Evolutionary conservation across 2,329 filamentous ascomycete genomes (phyloP).

Genomic region (Zasmidium angulare): DNA sequence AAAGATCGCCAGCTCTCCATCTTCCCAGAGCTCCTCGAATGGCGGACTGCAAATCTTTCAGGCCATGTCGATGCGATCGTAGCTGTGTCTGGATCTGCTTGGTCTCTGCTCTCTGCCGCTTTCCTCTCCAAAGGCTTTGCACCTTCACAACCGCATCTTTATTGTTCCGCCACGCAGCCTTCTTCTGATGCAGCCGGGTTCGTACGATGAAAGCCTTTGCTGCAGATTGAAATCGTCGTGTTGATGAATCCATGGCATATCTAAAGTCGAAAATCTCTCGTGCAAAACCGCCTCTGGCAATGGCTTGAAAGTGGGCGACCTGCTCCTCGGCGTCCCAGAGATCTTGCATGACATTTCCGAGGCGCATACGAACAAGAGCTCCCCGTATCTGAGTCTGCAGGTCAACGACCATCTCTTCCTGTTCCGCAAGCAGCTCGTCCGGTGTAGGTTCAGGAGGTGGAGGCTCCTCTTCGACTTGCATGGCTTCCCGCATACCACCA

Average conservation of each 20-base stretch:
- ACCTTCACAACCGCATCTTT: conserved; percentile 68
- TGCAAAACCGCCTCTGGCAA: conserved; percentile 83
- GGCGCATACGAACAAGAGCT: conserved; percentile 70
- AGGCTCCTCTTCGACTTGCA: conserved; percentile 78
- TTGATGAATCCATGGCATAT: conserved; percentile 78
- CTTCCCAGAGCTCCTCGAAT: conserved; percentile 56
- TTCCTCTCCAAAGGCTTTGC: conserved; percentile 76
- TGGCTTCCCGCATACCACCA: conserved; percentile 93
- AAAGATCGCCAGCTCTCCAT: conserved; percentile 53
- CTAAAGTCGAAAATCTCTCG: conserved; percentile 81
- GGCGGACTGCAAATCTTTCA: conserved; percentile 44
- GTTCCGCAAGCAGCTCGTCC: conserved; percentile 78
- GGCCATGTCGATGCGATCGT: conserved; percentile 45
- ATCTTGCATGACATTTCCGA: conserved; percentile 81
- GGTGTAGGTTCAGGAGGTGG: conserved; percentile 80
- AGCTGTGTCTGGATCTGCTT: conserved; percentile 49
- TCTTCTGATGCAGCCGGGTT: conserved; percentile 59
- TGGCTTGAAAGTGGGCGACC: conserved; percentile 79
- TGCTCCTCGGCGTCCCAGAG: conserved; percentile 83
- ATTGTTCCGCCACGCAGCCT: conserved; percentile 70
- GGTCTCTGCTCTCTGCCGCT: conserved; percentile 51
- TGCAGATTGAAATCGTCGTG: conserved; percentile 74
- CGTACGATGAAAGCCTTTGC: conserved; percentile 75
- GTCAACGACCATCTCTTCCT: conserved; percentile 70
- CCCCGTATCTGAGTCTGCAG: conserved; percentile 86